A percentile compares a stretch with the other conserved stretches of the same genome.
Conservation (phyloP, 2,329 filamentous ascomycete genomes). For the Dryadomyces sulphureus region DNA sequence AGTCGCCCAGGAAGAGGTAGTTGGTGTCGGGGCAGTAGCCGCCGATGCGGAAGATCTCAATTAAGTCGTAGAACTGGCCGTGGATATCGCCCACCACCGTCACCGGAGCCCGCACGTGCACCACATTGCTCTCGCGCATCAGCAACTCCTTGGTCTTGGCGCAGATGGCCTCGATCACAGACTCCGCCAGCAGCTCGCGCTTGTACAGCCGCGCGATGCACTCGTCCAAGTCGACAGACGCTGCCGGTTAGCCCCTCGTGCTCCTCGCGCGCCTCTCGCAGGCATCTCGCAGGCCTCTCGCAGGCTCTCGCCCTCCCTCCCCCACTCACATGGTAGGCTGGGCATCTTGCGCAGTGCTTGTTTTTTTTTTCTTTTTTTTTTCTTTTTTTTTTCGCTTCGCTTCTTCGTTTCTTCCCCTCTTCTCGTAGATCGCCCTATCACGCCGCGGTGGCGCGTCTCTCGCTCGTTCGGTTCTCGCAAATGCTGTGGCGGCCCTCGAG, state of each 20-base stretch:
- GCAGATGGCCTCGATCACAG: conserved; percentile 97
- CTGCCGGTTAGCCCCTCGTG: no score
- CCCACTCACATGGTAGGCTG: conserved; percentile 17
- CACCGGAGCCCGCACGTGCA: conserved; percentile 87
- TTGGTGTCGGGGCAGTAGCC: conserved; percentile 97
- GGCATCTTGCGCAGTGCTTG: conserved; percentile 16
- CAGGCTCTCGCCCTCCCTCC: background rate
- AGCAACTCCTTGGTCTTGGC: conserved; percentile 97
- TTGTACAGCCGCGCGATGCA: conserved; percentile 95
- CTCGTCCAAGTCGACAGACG: conserved; percentile 95
- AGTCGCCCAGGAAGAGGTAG: conserved; percentile 94
- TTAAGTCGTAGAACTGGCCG: conserved; percentile 96
- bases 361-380: background rate
- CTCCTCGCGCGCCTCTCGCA: no score
- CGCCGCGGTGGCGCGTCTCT: background rate
- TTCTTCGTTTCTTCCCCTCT: background rate
- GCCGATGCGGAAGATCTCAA: conserved; percentile 98
- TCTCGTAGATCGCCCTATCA: no score
- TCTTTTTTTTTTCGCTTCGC: background rate
- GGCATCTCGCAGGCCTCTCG: no score
- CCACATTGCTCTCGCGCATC: conserved; percentile 99
- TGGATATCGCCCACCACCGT: conserved; percentile 98
- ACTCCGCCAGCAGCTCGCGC: conserved; percentile 88
- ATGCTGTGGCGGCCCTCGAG: conserved; percentile 2
- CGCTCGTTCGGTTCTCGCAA: background rate